Evolutionary conservation across 352 stramenopile species (phyloP), one percentile per base, ranked within the genome.

Genomic region (Phytophthora brassicae): DNA sequence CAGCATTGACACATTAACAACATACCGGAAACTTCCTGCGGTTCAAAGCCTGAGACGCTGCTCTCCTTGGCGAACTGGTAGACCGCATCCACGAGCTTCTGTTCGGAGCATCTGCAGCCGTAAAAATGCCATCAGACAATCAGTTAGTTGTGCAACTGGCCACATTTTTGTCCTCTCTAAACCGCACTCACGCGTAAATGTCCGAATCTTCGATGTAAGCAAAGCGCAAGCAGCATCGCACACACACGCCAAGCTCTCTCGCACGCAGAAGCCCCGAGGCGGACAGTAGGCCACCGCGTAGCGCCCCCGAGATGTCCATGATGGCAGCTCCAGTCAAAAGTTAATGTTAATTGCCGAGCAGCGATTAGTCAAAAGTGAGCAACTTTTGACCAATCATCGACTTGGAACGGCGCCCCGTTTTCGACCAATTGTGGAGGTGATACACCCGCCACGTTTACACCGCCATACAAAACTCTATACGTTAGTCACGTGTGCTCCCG

Each of bases 211-310:
- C 59, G 14, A 90, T 56, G 42, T 68, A 66, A 6, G 70, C 68
- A 36, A 92, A 85, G 50, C 85, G 83, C 59, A 94, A 60, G 19
- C 74, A 86, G 62, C 85, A 94, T 24, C 83, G 85, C 60, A 79
- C 57, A 20, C 85, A 94, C 0, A 94, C 56, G 8, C 70, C 72
- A 8, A 72, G 48, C 11, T 70, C 38, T 50, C 42, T 17, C 3
- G 56, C 52, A 14, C 41, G 60, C 31, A 35, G 51, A 41, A 53
- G 64, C 43, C 56, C 69, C 11, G 70, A 56, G 4, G 69, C 66
- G 12, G 69, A 70, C 44, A 92, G 66, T 43, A 57, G 46, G 12
- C 57, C 49, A 8, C n/a, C 33, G 26, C 58, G 56, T 33, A 83
- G 56, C 36, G 28, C 44, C 17, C 19, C 55, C 26, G 50, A 33